Conservation (phyloP, 805 yeast species). For the Candida manassasensis region DNA sequence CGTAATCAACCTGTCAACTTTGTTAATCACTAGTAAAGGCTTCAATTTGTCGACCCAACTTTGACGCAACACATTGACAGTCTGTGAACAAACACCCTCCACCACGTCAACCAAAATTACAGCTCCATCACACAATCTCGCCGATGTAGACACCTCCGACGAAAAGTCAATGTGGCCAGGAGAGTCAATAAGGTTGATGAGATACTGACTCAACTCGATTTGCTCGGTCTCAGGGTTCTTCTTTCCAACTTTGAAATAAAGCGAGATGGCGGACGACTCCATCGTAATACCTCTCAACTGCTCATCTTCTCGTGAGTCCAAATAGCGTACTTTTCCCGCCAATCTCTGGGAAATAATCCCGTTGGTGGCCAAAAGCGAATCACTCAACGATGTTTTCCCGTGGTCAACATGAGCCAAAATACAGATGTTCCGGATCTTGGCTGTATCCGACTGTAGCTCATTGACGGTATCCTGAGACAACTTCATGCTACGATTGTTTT, state of each 20-base stretch:
- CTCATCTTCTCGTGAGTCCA: conserved; percentile 94
- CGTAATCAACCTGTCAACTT: conserved; percentile 77
- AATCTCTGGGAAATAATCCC: conserved; percentile 92
- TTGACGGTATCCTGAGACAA: conserved; percentile 61
- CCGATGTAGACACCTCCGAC: conserved; percentile 93
- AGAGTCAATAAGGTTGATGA: conserved; percentile 90
- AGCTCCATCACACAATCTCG: conserved; percentile 95
- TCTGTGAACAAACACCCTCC: conserved; percentile 97
- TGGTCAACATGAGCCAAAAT: conserved; percentile 98
- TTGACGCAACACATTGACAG: conserved; percentile 89
- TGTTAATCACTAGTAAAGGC: conserved; percentile 85
- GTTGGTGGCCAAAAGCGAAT: conserved; percentile 86
- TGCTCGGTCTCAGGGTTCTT: conserved; percentile 28
- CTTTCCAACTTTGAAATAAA: conserved; percentile 72
- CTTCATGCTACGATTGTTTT: conserved; percentile 44
- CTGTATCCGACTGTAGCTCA: conserved; percentile 64
- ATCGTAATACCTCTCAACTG: conserved; percentile 95
- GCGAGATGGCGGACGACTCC: conserved; percentile 93
- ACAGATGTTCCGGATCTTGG: conserved; percentile 80
- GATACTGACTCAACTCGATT: conserved; percentile 59
- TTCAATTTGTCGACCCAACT: conserved; percentile 91
- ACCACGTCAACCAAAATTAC: conserved; percentile 93
- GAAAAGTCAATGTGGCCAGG: conserved; percentile 99
- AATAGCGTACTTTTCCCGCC: conserved; percentile 91
- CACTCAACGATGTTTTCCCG: conserved; percentile 94